These are phyloP conservation scores for Phalaenopsis equestris DNA, from an alignment of 106 monocot species.

Conservation along the genomic window DNA sequence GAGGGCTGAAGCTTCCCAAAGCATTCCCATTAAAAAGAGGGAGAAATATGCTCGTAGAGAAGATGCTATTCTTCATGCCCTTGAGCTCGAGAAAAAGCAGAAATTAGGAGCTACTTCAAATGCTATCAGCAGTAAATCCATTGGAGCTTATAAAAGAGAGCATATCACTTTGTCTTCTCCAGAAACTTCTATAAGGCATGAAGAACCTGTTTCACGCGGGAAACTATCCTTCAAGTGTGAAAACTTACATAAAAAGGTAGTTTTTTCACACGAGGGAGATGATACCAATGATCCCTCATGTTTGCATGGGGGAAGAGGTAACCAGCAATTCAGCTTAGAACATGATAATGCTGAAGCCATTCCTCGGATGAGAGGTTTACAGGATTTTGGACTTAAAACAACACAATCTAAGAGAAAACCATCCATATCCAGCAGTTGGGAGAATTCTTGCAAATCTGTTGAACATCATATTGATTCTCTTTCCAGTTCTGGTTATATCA, in stretches of 20 bases:
- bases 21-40: slow-evolving; percentile 76
- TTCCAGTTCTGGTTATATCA: slow-evolving; percentile 11
- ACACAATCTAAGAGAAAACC: slow-evolving; percentile 53
- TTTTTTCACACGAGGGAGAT: slow-evolving; percentile 21
- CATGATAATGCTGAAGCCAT: slow-evolving; percentile 35
- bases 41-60: slow-evolving; percentile 98
- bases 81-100: slow-evolving; percentile 77
- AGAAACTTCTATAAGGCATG: slow-evolving; percentile 16
- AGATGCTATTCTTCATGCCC: slow-evolving; percentile 98
- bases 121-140: slow-evolving; percentile 21
- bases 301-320: slow-evolving; percentile 14
- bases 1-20: slow-evolving; percentile 79
- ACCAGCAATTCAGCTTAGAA: slow-evolving; percentile 20
- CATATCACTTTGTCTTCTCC: slow-evolving; percentile 18
- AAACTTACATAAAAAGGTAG: slow-evolving; percentile 17
- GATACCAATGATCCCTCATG: slow-evolving; percentile 7
- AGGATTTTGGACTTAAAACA: slow-evolving; percentile 60
- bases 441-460: slow-evolving; percentile 20
- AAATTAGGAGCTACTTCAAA: slow-evolving; percentile 19
- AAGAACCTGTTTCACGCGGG: slow-evolving; percentile 19
- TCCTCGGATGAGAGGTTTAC: slow-evolving; percentile 53
- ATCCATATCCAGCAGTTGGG: slow-evolving; percentile 20
- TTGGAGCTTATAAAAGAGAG: slow-evolving; percentile 24
- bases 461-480: slow-evolving; percentile 21
- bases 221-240: slow-evolving; percentile 24